A percentile compares a stretch with the other conserved stretches of the same genome.
Evolutionary conservation across 2,329 filamentous ascomycete genomes (phyloP).

Genomic region (Fusarium xyrophilum): DNA sequence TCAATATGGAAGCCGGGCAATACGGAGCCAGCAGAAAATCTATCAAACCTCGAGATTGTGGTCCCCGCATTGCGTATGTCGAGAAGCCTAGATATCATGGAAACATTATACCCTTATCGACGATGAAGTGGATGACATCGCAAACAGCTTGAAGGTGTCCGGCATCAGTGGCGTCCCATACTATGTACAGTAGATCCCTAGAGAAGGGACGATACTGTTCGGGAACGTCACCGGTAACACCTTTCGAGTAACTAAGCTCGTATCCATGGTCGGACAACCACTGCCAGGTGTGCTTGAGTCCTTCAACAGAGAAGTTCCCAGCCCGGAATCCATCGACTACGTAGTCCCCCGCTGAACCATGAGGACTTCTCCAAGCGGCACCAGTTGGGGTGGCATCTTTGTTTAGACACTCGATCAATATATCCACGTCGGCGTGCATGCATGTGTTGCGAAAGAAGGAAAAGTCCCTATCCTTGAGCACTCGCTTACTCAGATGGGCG

Average conservation of each 20-base stretch:
- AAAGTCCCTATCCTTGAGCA: background rate
- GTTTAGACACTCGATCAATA: background rate
- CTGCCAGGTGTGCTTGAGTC: background rate
- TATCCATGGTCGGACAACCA: background rate
- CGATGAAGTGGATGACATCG: background rate
- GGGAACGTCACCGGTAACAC: no score
- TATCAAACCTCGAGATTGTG: fast-evolving
- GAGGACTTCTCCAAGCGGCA: background rate
- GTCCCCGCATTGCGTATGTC: fast-evolving
- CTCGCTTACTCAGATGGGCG: background rate
- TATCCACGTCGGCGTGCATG: background rate
- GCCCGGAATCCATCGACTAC: background rate
- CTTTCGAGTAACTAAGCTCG: background rate
- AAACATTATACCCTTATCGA: background rate
- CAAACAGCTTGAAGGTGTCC: background rate
- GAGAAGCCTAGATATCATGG: background rate
- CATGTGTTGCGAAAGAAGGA: background rate
- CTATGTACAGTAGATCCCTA: background rate
- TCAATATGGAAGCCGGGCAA: background rate
- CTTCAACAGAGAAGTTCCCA: background rate
- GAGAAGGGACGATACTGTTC: background rate
- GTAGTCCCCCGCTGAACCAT: background rate
- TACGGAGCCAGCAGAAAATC: background rate
- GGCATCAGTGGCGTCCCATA: background rate
- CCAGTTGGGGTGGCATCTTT: background rate